Evolutionary conservation across 495 filamentous ascomycete genomes (phyloP).

Genomic region (Aspergillus asperescens): DNA sequence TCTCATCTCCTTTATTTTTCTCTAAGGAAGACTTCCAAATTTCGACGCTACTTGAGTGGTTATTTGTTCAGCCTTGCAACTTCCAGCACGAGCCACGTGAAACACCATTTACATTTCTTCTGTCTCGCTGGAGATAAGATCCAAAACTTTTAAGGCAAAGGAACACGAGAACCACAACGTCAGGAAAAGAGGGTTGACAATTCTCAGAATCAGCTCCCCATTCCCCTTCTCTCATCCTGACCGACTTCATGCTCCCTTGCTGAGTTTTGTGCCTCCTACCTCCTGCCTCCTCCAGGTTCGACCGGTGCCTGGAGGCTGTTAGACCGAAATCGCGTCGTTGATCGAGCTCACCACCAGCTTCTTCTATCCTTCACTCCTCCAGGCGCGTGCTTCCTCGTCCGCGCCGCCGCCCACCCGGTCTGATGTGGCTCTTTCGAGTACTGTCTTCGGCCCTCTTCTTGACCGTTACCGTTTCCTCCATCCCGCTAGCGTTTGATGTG

Average conservation of each 20-base stretch:
- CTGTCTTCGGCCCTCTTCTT: conserved; percentile 75
- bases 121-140: conserved; percentile 14
- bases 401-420: conserved; percentile 8
- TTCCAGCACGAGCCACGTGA: conserved; percentile 10
- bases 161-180: conserved; percentile 7
- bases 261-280: conserved; percentile 1
- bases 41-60: neutral
- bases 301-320: conserved; percentile 3
- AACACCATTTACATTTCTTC: conserved; percentile 2
- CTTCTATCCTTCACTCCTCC: neutral
- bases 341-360: neutral
- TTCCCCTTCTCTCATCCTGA: neutral
- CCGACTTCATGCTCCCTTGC: conserved; percentile 3
- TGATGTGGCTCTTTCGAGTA: conserved; percentile 68
- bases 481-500: conserved; percentile 95
- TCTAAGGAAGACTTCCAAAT: neutral
- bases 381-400: neutral
- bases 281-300: conserved; percentile 1
- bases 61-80: neutral
- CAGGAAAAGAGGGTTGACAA: neutral
- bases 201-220: neutral
- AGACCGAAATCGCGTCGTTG: neutral
- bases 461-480: conserved; percentile 80
- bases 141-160: conserved; percentile 4
- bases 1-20: neutral